These are phyloP conservation scores for Paracoccidioides brasiliensis DNA, from an alignment of 2,329 filamentous ascomycete genomes.

Conservation along the genomic window DNA sequence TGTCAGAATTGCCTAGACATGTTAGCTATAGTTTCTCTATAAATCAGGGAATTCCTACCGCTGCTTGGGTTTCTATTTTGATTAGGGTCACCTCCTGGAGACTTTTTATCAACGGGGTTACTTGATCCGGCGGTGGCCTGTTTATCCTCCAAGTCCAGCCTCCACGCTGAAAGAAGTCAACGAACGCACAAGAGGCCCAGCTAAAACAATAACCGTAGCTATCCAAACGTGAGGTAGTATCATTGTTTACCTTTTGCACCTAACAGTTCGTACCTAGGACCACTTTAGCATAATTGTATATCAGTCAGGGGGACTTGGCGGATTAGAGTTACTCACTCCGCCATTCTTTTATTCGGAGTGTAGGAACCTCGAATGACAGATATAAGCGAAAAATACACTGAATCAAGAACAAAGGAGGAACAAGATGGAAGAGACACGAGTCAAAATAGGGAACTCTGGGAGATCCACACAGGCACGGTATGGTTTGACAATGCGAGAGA, in stretches of 20 bases:
- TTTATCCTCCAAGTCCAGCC: not conserved
- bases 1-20: not conserved
- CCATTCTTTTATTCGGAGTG: conserved; percentile 1
- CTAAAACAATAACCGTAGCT: not conserved
- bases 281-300: conserved; percentile 3
- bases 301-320: not conserved
- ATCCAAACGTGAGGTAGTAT: not conserved
- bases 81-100: not conserved
- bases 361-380: not conserved
- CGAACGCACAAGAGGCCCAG: not conserved
- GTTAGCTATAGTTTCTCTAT: not conserved
- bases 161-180: conserved; percentile 2
- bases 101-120: not conserved
- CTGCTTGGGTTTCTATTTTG: not conserved
- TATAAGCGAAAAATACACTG: not conserved
- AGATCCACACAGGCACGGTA: not conserved
- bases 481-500: not conserved
- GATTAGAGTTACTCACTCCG: conserved; percentile 4
- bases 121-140: not conserved
- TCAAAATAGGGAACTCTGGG: not conserved
- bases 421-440: not conserved
- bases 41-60: not conserved
- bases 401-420: not conserved
- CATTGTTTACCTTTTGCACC: conserved; percentile 5
- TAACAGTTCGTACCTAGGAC: conserved; percentile 5